Evolutionary conservation across 2,329 filamentous ascomycete species (phyloP), one percentile per base, ranked within the genome.

Genomic region (Colletotrichum trifolii): DNA sequence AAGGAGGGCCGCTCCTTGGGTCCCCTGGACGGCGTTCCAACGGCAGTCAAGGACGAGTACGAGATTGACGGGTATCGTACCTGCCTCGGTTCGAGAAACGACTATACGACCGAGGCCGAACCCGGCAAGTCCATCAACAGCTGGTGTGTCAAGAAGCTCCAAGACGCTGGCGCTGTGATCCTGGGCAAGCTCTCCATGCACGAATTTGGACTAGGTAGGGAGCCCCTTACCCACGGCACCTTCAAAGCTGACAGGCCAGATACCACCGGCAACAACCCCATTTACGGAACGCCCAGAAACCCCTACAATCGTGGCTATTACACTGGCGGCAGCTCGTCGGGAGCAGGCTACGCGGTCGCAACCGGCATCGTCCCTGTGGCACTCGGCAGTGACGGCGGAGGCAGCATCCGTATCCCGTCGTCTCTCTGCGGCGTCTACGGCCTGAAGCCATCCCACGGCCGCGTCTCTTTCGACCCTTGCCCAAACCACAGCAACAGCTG

Each of bases 21-120:
- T 0, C 82, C 86, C 1, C 79, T 94, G 0, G 91, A 94, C 70
- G 92, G 91, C 8, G 84, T 94, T 0, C 91, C 91, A 0, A 85
- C 93, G 6, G 89, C 87, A 0, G 85, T 93, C 54, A 94, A 94
- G 77, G 91, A 94, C 70, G 91, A 94, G 73, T 87, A 91, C 54
- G 89, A 93, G 73, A 77, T 95, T 33, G 85, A 87, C n/a, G 92
- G 91, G 1, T 94, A 95, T 74, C 82, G 83, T 47, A 90, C 87
- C 45, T 89, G 83, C 10, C 81, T 91, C 46, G 90, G 89, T 8
- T 88, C 87, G 9, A 81, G 80, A 39, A 80, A 87, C 67, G 86
- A 90, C 71, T 90, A 88, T 71, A 87, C 83, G 1, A 77, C 82
- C 8, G 73, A 79, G 11, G 77, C 78, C 6, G 62, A 68, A 1